Base-by-base conservation (phyloP, 306 rosid species). In the Notholithocarpus densiflorus region DNA sequence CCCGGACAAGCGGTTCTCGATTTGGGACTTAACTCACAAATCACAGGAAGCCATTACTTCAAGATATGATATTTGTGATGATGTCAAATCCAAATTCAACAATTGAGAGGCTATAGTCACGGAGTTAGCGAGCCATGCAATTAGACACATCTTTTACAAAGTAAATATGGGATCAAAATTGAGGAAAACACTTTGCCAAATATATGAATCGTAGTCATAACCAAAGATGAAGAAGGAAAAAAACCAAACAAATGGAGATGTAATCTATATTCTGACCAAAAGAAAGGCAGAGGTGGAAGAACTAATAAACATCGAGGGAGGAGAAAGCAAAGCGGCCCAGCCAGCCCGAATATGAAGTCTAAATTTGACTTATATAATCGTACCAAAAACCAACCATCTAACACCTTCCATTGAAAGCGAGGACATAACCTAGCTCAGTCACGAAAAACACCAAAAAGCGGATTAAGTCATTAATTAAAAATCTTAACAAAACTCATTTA, bases 241-340 rank as follows among this genome's bases (percentile, higher is more conserved):
- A 79, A 29, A 13, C 9, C 1, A 18, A 66, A 26, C 1, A 9
- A 64, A 74, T 14, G 43, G 29, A 5, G 14, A 3, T 11, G 7
- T 34, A 27, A 24, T 12, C 9, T 3, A 15, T 21, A 75, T 61
- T 56, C 57, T 68, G 80, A 56, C 71, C 80, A 68, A 48, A 81
- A 68, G 53, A 56, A 34, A 81, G 72, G 80, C 71, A 26, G 69
- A 6, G 65, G 3, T 45, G 51, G 80, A 68, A 71, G 71, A 56
- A 56, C 56, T 12, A 40, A 37, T 54, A 81, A 65, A 52, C 80
- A 54, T 74, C 76, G 56, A 81, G 84, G 84, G 84, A 56, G 71
- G 54, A n/a, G 75, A 74, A 81, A 43, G 71, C 55, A 19, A 75
- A 80, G 72, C 80, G 68, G 68, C 68, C 68, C 68, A 32, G 27